Percentiles rank a stretch among this genome's conserved stretches.
phyloP scores from a whole-genome alignment of 352 stramenopile genomes.

The Thalassiosira pacifica region DNA sequence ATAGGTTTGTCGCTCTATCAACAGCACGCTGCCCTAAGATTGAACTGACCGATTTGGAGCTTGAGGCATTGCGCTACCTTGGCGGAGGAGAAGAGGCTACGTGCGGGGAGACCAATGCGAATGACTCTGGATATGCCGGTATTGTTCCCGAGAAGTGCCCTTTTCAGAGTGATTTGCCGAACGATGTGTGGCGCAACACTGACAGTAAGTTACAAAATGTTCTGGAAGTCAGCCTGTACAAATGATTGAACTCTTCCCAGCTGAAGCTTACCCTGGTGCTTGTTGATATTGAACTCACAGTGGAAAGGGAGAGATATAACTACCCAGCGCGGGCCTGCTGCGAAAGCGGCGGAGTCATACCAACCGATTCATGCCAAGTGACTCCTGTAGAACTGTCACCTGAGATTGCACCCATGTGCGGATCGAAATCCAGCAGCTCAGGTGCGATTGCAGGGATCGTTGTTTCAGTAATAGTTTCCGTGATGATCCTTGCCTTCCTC shows the following conservation, averaged over 20 bases:
- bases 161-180: constrained; percentile 34
- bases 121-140: constrained; percentile 29
- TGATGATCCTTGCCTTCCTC: too few relatives aligned
- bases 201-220: constrained; percentile 37
- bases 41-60: constrained; percentile 48
- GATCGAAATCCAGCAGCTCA: neutral
- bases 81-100: constrained; percentile 44
- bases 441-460: neutral
- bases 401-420: too few relatives aligned
- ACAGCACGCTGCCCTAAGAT: constrained; percentile 57
- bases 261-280: neutral
- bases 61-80: constrained; percentile 46
- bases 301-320: neutral
- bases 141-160: constrained; percentile 51
- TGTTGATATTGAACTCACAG: neutral
- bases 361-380: too few relatives aligned
- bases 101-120: constrained; percentile 49
- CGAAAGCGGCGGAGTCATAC: neutral
- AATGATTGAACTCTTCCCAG: too few relatives aligned
- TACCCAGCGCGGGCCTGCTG: neutral
- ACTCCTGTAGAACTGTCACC: too few relatives aligned
- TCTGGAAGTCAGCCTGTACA: too few relatives aligned
- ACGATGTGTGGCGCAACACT: constrained; percentile 56
- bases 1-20: constrained; percentile 46
- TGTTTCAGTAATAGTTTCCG: too few relatives aligned